Base-by-base conservation (phyloP, 2,329 filamentous ascomycete species). In the Phoma sp. region DNA sequence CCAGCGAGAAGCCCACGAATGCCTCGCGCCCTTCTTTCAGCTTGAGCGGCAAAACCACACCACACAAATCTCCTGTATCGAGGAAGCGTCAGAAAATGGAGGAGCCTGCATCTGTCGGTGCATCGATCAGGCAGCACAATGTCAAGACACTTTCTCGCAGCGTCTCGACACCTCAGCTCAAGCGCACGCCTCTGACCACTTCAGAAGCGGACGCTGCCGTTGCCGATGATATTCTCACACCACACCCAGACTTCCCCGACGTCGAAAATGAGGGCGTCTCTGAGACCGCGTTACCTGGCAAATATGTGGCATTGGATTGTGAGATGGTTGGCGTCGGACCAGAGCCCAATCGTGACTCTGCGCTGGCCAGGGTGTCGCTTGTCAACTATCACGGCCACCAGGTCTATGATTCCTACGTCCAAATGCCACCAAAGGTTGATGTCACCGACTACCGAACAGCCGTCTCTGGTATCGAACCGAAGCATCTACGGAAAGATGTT, bases 311-410 rank as follows among this genome's bases (percentile, higher is more conserved):
- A 18, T 85, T 99, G 41, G 95, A 99, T 78, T 99, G 95, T 75
- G 95, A 99, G 78, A 99, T 99, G 95, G 95, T 99, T 24, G 95
- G 93, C 42, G 86, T 96, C 10, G 90, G 89, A 0, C 75, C 85
- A 5, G 73, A 77, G 35, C 79, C 84, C 3, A 86, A 86, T 45
- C 81, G 88, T 60, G 84, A 87, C 69, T 92, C 91, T 32, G 87
- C 86, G 0, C 84, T 99, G 39, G 95, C 95, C 1, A 86, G 95
- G 41, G 91, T 93, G 50, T 96, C 90, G 69, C 79, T 96, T 13
- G 93, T 97, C 63, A 96, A 98, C 75, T 99, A 93, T 75, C 91
- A 97, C 71, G 93, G 93, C 14, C 85, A 89, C 25, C 91, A 96
- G 74, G 79, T 99, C 40, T 97, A 98, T 82, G 95, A 99, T 78